Evolutionary conservation across 164 flowering plant genomes (phyloP).

Genomic region (Berberis vulgaris): DNA sequence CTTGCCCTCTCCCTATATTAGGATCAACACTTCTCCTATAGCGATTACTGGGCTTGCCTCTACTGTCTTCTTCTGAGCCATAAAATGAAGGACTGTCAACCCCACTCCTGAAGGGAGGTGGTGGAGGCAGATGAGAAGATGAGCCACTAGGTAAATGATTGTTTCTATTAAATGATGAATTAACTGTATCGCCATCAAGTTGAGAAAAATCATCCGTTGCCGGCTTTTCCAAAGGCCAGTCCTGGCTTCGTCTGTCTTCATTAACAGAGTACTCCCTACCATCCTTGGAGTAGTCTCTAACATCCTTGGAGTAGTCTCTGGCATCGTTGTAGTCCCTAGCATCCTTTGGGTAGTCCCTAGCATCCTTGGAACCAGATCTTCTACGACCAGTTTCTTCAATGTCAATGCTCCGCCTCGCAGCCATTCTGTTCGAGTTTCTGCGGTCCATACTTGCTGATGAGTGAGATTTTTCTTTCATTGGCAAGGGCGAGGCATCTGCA

Average conservation of each 20-base stretch:
- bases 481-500: constrained; percentile 42
- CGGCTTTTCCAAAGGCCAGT: constrained; percentile 30
- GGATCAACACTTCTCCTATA: constrained; percentile 52
- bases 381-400: constrained; percentile 56
- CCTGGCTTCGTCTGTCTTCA: constrained; percentile 48
- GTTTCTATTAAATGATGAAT: constrained; percentile 35
- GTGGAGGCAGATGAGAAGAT: constrained; percentile 40
- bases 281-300: no score
- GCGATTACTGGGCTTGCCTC: constrained; percentile 35
- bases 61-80: constrained; percentile 57
- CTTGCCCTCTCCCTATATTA: constrained; percentile 45
- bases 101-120: constrained; percentile 37
- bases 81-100: constrained; percentile 36
- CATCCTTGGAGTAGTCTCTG: no score
- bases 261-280: constrained; percentile 9
- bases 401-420: constrained; percentile 45
- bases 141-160: constrained; percentile 29
- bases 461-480: constrained; percentile 50
- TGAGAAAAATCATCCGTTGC: constrained; percentile 36
- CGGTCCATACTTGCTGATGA: constrained; percentile 55
- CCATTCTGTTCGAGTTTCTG: constrained; percentile 31
- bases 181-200: constrained; percentile 32
- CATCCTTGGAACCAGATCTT: constrained; percentile 39
- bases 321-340: neutral
- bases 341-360: constrained; percentile 43